Conservation (phyloP, 306 rosid genomes). For the Arachis stenosperma region DNA sequence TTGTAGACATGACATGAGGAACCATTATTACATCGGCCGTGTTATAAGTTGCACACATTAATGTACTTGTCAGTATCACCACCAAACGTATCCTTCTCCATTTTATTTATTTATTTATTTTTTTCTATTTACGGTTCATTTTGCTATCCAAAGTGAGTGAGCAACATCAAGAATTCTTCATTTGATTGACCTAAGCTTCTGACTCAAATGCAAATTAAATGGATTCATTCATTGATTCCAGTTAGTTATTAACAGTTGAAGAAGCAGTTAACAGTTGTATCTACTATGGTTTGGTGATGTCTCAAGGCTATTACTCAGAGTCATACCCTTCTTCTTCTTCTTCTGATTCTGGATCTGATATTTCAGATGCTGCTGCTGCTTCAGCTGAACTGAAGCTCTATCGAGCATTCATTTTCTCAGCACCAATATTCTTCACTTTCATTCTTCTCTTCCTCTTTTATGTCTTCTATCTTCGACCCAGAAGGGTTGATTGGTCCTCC, state of each 20-base stretch:
- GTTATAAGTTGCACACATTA: too few species aligned
- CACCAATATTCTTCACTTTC: constrained; percentile 68
- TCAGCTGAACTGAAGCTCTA: constrained; percentile 53
- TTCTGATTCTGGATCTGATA: not conserved
- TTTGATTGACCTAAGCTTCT: too few species aligned
- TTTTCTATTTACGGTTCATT: too few species aligned
- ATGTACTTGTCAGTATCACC: too few species aligned
- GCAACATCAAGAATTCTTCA: too few species aligned
- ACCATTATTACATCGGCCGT: too few species aligned
- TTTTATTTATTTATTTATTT: too few species aligned
- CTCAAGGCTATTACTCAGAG: constrained; percentile 11
- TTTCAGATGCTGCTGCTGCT: constrained; percentile 26
- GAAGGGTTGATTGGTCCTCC: constrained; percentile 65
- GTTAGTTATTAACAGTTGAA: not conserved
- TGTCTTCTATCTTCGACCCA: constrained; percentile 73
- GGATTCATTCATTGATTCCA: not conserved
- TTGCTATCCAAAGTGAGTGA: too few species aligned
- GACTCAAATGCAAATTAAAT: too few species aligned
- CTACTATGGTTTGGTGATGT: not conserved
- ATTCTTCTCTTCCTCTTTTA: constrained; percentile 71
- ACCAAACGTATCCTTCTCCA: too few species aligned
- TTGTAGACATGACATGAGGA: too few species aligned
- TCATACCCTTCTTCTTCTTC: constrained; percentile 22
- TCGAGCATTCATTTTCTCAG: constrained; percentile 66
- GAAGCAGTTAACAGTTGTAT: not conserved